Percentiles rank a stretch among this genome's conserved stretches.
Evolutionary conservation across 768 basidiomycete species (phyloP).

Genomic region (Asterophora lycoperdoides): DNA sequence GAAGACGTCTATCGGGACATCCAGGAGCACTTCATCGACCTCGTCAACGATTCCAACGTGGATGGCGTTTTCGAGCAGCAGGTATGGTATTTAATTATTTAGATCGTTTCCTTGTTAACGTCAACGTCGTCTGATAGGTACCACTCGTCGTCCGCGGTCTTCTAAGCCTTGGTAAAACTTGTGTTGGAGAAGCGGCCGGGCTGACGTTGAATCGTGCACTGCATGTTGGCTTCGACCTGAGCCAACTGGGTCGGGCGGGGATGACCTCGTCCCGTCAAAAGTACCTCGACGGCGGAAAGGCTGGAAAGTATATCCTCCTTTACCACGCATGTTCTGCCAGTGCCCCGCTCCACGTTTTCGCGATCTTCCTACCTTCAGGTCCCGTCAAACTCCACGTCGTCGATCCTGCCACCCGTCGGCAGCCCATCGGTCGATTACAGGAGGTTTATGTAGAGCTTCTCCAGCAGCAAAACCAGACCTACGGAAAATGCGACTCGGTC

Average conservation of each 20-base stretch:
- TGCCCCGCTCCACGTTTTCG: constrained; percentile 80
- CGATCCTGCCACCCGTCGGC: constrained; percentile 84
- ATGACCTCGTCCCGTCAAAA: constrained; percentile 53
- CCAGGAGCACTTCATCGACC: constrained; percentile 86
- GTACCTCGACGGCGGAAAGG: constrained; percentile 72
- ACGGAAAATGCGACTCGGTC: constrained; percentile 45
- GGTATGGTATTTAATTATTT: constrained; percentile 36
- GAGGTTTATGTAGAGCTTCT: constrained; percentile 66
- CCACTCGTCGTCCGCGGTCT: constrained; percentile 80
- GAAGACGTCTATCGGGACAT: constrained; percentile 83
- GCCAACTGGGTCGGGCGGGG: constrained; percentile 66
- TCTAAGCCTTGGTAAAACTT: constrained; percentile 80
- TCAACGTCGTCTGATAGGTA: constrained; percentile 43
- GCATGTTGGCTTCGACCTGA: constrained; percentile 76
- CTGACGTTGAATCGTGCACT: constrained; percentile 82
- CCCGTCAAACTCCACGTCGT: constrained; percentile 79
- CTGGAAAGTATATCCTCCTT: constrained; percentile 77
- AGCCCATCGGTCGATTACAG: constrained; percentile 72
- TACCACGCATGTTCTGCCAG: constrained; percentile 80
- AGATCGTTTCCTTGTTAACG: background rate
- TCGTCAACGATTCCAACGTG: constrained; percentile 91
- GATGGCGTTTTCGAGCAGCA: constrained; percentile 94
- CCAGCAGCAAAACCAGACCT: constrained; percentile 42
- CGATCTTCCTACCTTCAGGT: constrained; percentile 74
- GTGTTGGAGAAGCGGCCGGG: constrained; percentile 57